A percentile compares a stretch with the other conserved stretches of the same genome.
Conservation (phyloP, 257 asterid species). For the Linaria vulgaris region DNA sequence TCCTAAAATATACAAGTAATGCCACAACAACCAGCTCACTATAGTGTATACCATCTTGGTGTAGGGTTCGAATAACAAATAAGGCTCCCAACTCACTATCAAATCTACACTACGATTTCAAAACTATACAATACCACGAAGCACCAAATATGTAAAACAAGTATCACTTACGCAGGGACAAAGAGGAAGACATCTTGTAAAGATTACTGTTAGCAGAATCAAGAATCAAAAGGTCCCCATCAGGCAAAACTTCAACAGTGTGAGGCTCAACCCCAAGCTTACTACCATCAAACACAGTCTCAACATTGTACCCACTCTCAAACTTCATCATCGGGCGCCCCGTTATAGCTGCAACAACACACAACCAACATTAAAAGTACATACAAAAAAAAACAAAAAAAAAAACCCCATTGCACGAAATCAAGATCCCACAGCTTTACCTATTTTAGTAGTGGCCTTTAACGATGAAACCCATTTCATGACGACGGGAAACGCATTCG, state of each 20-base stretch:
- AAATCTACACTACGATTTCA: slow-evolving; percentile 5
- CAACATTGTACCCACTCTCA: slow-evolving; percentile 89
- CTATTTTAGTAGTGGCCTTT: slow-evolving; percentile 66
- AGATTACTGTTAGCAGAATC: slow-evolving; percentile 88
- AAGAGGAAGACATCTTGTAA: slow-evolving; percentile 73
- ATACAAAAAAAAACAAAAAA: background rate
- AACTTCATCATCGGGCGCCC: slow-evolving; percentile 91
- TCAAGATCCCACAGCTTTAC: slow-evolving; percentile 29
- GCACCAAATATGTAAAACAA: background rate
- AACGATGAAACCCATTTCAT: slow-evolving; percentile 76
- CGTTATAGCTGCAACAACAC: slow-evolving; percentile 48
- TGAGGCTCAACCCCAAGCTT: slow-evolving; percentile 93
- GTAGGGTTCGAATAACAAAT: background rate
- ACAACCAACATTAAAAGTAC: slow-evolving; percentile 1
- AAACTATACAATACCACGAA: slow-evolving; percentile 3
- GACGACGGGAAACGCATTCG: slow-evolving; percentile 62
- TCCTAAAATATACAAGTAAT: slow-evolving; percentile 20
- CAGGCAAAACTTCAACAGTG: slow-evolving; percentile 65
- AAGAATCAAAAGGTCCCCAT: slow-evolving; percentile 82
- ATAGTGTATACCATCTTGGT: background rate
- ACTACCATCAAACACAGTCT: slow-evolving; percentile 96
- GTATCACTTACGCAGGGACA: slow-evolving; percentile 68
- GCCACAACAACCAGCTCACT: slow-evolving; percentile 17
- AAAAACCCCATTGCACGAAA: background rate
- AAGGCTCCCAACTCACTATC: slow-evolving; percentile 13